These are phyloP conservation scores for Trypanosoma cruzi DNA, from an alignment of 208 protist genomes.

Conservation along the genomic window DNA sequence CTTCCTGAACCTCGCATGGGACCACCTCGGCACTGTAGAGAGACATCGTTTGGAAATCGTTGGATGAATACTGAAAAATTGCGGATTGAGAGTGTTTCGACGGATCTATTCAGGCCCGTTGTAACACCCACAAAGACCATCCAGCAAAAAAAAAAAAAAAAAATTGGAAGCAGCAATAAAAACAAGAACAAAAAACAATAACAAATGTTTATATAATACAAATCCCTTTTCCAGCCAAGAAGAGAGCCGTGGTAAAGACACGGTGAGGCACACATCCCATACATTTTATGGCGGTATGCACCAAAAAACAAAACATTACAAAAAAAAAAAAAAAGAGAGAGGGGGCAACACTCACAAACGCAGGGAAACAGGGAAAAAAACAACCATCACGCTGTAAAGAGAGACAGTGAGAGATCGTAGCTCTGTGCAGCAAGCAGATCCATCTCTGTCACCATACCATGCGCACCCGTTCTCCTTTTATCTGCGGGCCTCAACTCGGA, in stretches of 20 bases:
- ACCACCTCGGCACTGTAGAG: not conserved
- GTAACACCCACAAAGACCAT: not conserved
- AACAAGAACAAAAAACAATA: constrained; percentile 2
- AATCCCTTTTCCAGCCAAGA: not conserved
- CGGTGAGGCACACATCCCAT: not conserved
- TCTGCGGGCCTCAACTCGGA: not conserved
- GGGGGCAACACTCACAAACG: not conserved
- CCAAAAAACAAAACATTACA: not conserved
- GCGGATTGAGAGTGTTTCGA: not conserved
- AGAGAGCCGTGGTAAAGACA: not conserved
- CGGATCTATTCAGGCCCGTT: not conserved
- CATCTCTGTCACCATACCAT: constrained; percentile 16
- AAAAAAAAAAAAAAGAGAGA: constrained; percentile 5
- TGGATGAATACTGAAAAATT: constrained; percentile 2
- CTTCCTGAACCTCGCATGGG: not conserved
- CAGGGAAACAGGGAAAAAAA: not conserved
- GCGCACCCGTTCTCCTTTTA: not conserved
- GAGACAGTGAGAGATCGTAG: constrained; percentile 18
- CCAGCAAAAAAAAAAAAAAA: constrained; percentile 8
- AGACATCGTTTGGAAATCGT: not conserved
- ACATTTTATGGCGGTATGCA: not conserved
- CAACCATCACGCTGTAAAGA: constrained; percentile 5
- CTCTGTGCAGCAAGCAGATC: constrained; percentile 18
- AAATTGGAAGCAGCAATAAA: constrained; percentile 4
- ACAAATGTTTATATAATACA: not conserved